Conservation (phyloP, 371 early-diverging fungal species). For the Rhizopus delemar region DNA sequence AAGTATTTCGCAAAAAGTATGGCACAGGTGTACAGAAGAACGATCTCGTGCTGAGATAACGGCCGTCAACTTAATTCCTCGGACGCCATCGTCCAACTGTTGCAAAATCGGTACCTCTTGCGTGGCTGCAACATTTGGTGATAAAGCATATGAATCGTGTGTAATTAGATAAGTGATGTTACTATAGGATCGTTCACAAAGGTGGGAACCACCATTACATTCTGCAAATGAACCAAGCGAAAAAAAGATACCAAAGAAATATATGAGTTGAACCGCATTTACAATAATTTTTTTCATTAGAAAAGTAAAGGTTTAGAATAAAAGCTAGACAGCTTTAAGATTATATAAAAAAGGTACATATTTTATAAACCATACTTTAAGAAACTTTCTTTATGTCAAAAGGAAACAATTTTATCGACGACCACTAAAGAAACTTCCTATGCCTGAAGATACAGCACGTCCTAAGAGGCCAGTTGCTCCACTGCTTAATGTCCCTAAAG, state of each 20-base stretch:
- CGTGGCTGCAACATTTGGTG: constrained; percentile 55
- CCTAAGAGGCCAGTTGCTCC: constrained; percentile 45
- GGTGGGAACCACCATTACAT: constrained; percentile 69
- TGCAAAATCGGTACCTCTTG: constrained; percentile 58
- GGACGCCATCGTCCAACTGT: constrained; percentile 71
- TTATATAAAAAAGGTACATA: neutral
- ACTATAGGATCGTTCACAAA: constrained; percentile 59
- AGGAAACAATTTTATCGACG: constrained; percentile 4
- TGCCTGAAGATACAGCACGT: constrained; percentile 39
- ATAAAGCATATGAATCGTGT: constrained; percentile 73
- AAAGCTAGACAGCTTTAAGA: neutral
- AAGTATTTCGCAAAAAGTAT: constrained; percentile 58
- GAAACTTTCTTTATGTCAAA: neutral
- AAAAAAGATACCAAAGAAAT: neutral
- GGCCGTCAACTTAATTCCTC: constrained; percentile 71
- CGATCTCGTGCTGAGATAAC: constrained; percentile 54
- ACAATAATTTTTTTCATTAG: constrained; percentile 1
- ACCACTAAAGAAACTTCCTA: constrained; percentile 34
- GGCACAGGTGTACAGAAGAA: constrained; percentile 62
- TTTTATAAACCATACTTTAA: neutral
- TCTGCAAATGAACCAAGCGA: constrained; percentile 11
- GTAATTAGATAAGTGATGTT: constrained; percentile 65
- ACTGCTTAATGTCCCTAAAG: constrained; percentile 42
- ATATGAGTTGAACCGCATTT: neutral
- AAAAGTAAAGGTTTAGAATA: constrained; percentile 6